Conservation (phyloP, 768 basidiomycete species). For the Termitomyces sp. region DNA sequence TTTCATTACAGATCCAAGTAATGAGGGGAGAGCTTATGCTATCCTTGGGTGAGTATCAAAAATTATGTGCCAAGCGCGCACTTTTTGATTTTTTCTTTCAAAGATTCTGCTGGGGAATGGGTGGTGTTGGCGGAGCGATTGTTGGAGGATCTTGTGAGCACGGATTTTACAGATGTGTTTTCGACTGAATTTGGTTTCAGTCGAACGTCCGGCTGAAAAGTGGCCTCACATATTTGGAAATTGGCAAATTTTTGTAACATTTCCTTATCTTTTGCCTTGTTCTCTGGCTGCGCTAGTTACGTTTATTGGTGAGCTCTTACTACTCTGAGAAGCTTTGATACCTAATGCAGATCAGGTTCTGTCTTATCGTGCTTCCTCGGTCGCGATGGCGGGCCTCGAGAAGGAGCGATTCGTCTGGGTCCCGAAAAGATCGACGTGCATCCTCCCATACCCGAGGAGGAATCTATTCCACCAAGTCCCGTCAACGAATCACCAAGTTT, state of each 20-base stretch:
- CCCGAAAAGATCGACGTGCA: slow-evolving; percentile 61
- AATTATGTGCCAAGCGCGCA: not conserved
- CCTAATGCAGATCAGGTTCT: slow-evolving; percentile 48
- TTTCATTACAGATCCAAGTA: slow-evolving; percentile 83
- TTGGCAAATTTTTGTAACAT: slow-evolving; percentile 60
- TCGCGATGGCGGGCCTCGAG: slow-evolving; percentile 84
- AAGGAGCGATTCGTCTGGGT: slow-evolving; percentile 77
- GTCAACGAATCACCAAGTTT: slow-evolving; percentile 31
- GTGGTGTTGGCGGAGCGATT: slow-evolving; percentile 87
- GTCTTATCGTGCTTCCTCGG: slow-evolving; percentile 85
- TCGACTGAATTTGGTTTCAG: slow-evolving; percentile 31
- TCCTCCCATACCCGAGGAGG: slow-evolving; percentile 65
- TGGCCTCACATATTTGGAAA: slow-evolving; percentile 75
- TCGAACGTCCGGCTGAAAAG: slow-evolving; percentile 80
- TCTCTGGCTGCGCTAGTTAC: slow-evolving; percentile 73
- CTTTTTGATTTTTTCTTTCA: slow-evolving; percentile 4
- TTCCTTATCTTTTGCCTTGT: slow-evolving; percentile 91
- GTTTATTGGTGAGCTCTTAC: slow-evolving; percentile 45
- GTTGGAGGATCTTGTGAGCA: slow-evolving; percentile 77
- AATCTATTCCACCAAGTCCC: slow-evolving; percentile 38
- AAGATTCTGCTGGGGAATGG: slow-evolving; percentile 94
- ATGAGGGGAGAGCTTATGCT: slow-evolving; percentile 93
- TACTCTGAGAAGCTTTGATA: slow-evolving; percentile 2
- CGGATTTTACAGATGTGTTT: not conserved
- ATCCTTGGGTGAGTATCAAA: slow-evolving; percentile 62